These are phyloP conservation scores for Monilinia fructicola DNA, from an alignment of 2,329 filamentous ascomycete genomes.

Conservation along the genomic window DNA sequence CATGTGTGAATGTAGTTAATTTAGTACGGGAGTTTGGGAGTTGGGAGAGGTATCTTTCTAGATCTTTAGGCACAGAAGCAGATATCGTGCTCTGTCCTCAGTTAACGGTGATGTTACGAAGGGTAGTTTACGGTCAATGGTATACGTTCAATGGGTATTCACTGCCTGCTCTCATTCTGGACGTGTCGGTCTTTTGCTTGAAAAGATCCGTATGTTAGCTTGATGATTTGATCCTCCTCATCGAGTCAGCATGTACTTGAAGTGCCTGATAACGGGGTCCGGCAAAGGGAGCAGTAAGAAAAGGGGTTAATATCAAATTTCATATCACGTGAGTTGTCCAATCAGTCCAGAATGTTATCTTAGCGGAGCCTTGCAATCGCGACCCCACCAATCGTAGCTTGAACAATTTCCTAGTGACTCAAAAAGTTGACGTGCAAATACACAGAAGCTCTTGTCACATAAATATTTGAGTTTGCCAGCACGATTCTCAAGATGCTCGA, in stretches of 20 bases:
- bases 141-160: constrained; percentile 4
- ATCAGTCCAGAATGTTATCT: constrained; percentile 25
- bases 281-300: constrained; percentile 1
- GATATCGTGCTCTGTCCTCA: constrained; percentile 8
- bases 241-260: not conserved
- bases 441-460: constrained; percentile 4
- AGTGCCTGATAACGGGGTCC: not conserved
- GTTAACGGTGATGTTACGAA: constrained; percentile 6
- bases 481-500: constrained; percentile 61
- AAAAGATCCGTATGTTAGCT: not conserved
- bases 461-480: constrained; percentile 6
- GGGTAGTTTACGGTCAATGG: constrained; percentile 7
- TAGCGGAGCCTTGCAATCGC: constrained; percentile 22
- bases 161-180: not conserved
- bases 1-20: constrained; percentile 19
- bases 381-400: constrained; percentile 22
- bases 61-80: constrained; percentile 12
- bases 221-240: not conserved
- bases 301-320: constrained; percentile 13
- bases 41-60: constrained; percentile 22
- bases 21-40: constrained; percentile 20
- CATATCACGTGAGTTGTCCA: not conserved
- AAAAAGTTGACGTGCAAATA: constrained; percentile 16
- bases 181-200: not conserved
- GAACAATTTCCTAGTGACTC: constrained; percentile 25